These are phyloP conservation scores for Aegilops speltoides DNA, from an alignment of 176 grass and related monocot genomes.

Conservation along the genomic window DNA sequence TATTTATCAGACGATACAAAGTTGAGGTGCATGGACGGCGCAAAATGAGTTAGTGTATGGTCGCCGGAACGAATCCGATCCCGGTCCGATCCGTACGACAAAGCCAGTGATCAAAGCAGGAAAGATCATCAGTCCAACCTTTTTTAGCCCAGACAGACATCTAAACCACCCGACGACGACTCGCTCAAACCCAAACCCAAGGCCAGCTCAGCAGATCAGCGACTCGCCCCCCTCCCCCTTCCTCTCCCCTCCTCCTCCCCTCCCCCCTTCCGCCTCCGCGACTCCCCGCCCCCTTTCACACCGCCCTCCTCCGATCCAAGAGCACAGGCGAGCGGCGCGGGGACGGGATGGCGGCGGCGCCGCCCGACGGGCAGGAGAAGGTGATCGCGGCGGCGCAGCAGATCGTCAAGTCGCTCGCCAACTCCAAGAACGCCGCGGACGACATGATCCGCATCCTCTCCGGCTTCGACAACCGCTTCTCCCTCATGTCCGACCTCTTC, in stretches of 20 bases:
- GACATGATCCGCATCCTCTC: slow-evolving; percentile 98
- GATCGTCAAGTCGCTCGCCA: slow-evolving; percentile 86
- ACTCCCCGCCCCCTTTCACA: background rate
- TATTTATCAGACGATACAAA: background rate
- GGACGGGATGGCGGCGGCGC: slow-evolving; percentile 34
- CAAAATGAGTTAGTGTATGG: background rate
- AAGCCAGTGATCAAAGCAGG: slow-evolving; percentile 2
- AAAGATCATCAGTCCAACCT: background rate
- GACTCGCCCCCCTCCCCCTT: background rate
- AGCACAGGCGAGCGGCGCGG: background rate
- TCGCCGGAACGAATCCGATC: background rate
- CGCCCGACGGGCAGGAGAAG: slow-evolving; percentile 83
- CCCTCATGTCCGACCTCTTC: slow-evolving; percentile 65
- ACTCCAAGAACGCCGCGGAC: slow-evolving; percentile 83
- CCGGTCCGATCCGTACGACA: slow-evolving; percentile 14
- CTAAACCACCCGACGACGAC: slow-evolving; percentile 28
- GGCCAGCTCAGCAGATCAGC: slow-evolving; percentile 16
- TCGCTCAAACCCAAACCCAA: slow-evolving; percentile 12
- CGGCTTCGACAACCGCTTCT: slow-evolving; percentile 82
- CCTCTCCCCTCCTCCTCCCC: background rate
- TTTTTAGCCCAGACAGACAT: background rate
- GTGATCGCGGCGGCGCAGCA: slow-evolving; percentile 81
- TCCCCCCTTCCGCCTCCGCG: background rate
- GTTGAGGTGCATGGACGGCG: background rate
- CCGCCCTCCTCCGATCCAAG: slow-evolving; percentile 8